phyloP scores from a whole-genome alignment of 768 basidiomycete species.

The Boletus rubescentipes region DNA sequence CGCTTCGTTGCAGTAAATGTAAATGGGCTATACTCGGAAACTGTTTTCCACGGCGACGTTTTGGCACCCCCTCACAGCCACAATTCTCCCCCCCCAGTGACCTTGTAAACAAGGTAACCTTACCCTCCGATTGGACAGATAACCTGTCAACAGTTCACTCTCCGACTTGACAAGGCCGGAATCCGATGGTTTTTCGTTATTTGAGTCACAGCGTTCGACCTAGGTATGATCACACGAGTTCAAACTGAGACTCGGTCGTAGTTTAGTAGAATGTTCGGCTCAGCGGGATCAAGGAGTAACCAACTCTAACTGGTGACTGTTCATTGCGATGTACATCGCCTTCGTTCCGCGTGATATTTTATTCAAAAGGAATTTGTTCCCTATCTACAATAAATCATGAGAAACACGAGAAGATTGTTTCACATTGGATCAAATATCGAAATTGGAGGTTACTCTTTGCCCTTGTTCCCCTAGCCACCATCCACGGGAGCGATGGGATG shows the following conservation, averaged over 20 bases:
- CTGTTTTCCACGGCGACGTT: too few relatives aligned
- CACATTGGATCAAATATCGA: slow-evolving; percentile 14
- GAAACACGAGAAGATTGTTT: slow-evolving; percentile 16
- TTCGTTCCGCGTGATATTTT: not conserved
- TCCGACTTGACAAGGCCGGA: slow-evolving; percentile 1
- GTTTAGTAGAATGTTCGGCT: not conserved
- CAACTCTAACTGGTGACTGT: not conserved
- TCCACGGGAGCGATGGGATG: slow-evolving; percentile 47
- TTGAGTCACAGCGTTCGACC: too few relatives aligned
- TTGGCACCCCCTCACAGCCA: too few relatives aligned
- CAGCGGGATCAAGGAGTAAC: not conserved
- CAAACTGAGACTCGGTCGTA: not conserved
- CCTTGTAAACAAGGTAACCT: too few relatives aligned
- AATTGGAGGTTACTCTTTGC: slow-evolving; percentile 52
- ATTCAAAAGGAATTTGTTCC: slow-evolving; percentile 21
- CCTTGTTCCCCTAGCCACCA: slow-evolving; percentile 82
- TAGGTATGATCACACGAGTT: too few relatives aligned
- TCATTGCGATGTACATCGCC: not conserved
- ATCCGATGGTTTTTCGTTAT: not conserved
- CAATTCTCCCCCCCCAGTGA: too few relatives aligned
- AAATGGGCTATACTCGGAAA: too few relatives aligned
- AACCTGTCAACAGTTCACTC: slow-evolving; percentile 1
- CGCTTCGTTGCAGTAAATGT: too few relatives aligned
- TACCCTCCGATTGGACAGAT: too few relatives aligned
- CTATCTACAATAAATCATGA: slow-evolving; percentile 16